These are phyloP conservation scores for Fusarium lateritium DNA, from an alignment of 2,329 filamentous ascomycete species.

Conservation along the genomic window DNA sequence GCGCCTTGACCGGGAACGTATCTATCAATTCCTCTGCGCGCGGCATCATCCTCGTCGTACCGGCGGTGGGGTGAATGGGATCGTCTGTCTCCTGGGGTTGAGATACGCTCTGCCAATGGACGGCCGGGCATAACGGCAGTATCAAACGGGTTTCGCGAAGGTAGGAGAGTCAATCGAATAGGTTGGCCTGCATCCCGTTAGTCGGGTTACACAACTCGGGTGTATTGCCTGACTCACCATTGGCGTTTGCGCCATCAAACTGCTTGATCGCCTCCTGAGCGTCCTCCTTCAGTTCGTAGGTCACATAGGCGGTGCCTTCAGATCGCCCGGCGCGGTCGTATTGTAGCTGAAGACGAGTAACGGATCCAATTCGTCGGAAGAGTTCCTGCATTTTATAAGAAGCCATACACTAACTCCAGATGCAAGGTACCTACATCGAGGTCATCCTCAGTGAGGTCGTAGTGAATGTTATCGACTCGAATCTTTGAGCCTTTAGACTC, in stretches of 20 bases:
- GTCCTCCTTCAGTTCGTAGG: slow-evolving; percentile 79
- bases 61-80: slow-evolving; percentile 68
- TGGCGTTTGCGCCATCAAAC: slow-evolving; percentile 92
- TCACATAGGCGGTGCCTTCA: slow-evolving; percentile 86
- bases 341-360: slow-evolving; percentile 77
- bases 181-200: slow-evolving; percentile 73
- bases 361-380: slow-evolving; percentile 82
- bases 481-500: slow-evolving; percentile 76
- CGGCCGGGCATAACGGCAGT: slow-evolving; percentile 68
- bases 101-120: slow-evolving; percentile 73
- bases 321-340: slow-evolving; percentile 94
- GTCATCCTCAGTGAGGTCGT: slow-evolving; percentile 89
- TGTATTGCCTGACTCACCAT: slow-evolving; percentile 64
- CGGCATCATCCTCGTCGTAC: slow-evolving; percentile 69
- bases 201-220: background rate
- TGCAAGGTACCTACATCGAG: slow-evolving; percentile 71
- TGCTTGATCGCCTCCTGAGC: slow-evolving; percentile 82
- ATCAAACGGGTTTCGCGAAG: slow-evolving; percentile 71
- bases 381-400: slow-evolving; percentile 73
- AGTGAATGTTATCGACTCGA: slow-evolving; percentile 91
- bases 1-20: slow-evolving; percentile 75
- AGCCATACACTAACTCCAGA: background rate
- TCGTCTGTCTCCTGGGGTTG: slow-evolving; percentile 69
- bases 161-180: slow-evolving; percentile 79
- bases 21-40: slow-evolving; percentile 80